A percentile compares a stretch with the other conserved stretches of the same genome.
Conservation (phyloP, 768 basidiomycete genomes). For the Phylloporus sp. region DNA sequence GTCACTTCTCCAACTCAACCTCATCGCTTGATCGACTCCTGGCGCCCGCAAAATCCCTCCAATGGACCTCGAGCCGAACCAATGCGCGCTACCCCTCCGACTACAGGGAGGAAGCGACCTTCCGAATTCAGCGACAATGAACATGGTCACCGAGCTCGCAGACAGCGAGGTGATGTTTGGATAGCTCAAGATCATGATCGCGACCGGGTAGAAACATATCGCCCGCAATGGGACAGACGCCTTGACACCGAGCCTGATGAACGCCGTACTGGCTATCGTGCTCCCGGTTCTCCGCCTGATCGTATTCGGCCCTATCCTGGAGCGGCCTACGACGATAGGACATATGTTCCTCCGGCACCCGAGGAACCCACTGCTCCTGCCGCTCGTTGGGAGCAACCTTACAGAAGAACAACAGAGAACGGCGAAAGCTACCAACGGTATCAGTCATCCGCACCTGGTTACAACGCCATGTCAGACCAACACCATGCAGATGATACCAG, state of each 20-base stretch:
- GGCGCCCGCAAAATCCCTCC: slow-evolving; percentile 5
- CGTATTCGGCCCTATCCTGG: slow-evolving; percentile 3
- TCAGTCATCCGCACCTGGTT: not conserved
- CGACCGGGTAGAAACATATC: slow-evolving; percentile 4
- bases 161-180: slow-evolving; percentile 22
- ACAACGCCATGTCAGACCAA: slow-evolving; percentile 1
- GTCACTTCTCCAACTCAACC: slow-evolving; percentile 4
- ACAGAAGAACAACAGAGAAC: slow-evolving; percentile 10
- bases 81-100: slow-evolving; percentile 14
- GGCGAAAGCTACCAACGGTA: slow-evolving; percentile 13
- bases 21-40: not conserved
- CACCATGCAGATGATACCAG: slow-evolving; percentile 5
- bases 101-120: slow-evolving; percentile 18
- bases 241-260: slow-evolving; percentile 14
- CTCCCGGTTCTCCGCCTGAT: slow-evolving; percentile 6
- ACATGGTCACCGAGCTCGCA: slow-evolving; percentile 18
- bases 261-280: slow-evolving; percentile 4
- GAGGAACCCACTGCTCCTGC: not conserved
- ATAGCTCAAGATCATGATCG: slow-evolving; percentile 7
- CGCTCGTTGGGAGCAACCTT: slow-evolving; percentile 7
- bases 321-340: slow-evolving; percentile 5
- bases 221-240: slow-evolving; percentile 9
- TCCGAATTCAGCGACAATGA: slow-evolving; percentile 21
- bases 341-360: not conserved
- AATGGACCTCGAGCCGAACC: slow-evolving; percentile 16